phyloP scores from a whole-genome alignment of 805 yeast species.

The Vanderwaltozyma polyspora region DNA sequence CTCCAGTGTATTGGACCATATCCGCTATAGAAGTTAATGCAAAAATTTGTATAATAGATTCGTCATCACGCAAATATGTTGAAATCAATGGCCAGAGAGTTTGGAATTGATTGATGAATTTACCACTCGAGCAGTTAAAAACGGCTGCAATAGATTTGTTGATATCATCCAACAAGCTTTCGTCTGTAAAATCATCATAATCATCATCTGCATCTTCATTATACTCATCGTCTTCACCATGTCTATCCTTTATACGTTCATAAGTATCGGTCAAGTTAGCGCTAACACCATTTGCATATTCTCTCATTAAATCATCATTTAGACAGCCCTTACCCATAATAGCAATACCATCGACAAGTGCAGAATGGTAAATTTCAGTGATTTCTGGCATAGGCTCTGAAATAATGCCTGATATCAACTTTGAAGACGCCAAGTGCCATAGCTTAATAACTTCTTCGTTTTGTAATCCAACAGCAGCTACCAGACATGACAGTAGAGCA shows the following conservation, averaged over 20 bases:
- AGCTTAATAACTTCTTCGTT: conserved; percentile 52
- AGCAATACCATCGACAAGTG: conserved; percentile 56
- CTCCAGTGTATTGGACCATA: conserved; percentile 68
- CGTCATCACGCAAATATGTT: conserved; percentile 53
- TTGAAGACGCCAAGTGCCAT: conserved; percentile 62
- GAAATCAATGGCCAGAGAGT: conserved; percentile 46
- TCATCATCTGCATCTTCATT: conserved; percentile 83
- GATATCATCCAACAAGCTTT: conserved; percentile 78
- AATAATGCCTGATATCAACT: conserved; percentile 54
- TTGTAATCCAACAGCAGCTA: conserved; percentile 35
- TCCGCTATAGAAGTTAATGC: conserved; percentile 77
- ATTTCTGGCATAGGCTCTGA: conserved; percentile 79
- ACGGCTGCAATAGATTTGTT: conserved; percentile 62
- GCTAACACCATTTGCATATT: conserved; percentile 48
- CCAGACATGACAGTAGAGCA: conserved; percentile 55
- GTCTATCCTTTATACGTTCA: conserved; percentile 61
- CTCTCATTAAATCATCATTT: conserved; percentile 41
- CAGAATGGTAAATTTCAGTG: conserved; percentile 62
- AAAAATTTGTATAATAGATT: conserved; percentile 57
- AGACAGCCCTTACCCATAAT: conserved; percentile 57
- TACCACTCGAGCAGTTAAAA: conserved; percentile 49
- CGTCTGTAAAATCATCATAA: conserved; percentile 74
- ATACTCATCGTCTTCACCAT: conserved; percentile 70
- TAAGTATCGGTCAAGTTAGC: conserved; percentile 55
- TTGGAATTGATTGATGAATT: conserved; percentile 57